These are phyloP conservation scores for Plicaturopsis crispa DNA, from an alignment of 768 basidiomycete genomes.

Conservation along the genomic window DNA sequence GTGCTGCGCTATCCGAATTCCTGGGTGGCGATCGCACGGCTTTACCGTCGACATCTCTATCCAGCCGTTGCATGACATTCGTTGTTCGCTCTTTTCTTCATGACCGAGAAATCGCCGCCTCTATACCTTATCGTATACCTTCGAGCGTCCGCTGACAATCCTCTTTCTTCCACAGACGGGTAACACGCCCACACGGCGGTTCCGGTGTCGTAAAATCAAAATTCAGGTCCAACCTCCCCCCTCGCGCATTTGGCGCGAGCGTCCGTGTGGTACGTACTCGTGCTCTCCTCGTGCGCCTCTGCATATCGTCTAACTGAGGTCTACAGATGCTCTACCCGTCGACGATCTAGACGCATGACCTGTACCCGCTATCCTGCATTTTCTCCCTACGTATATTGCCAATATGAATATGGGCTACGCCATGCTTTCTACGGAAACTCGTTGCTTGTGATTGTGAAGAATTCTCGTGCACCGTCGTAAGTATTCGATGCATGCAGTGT, in stretches of 20 bases:
- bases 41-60: no score
- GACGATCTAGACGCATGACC: constrained; percentile 46
- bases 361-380: no score
- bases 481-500: no score
- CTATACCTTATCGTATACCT: neutral
- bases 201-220: constrained; percentile 96
- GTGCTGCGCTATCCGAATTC: neutral
- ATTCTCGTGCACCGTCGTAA: no score
- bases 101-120: no score
- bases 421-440: no score
- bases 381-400: no score
- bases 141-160: neutral
- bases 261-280: constrained; percentile 73
- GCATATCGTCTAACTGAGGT: neutral
- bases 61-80: no score
- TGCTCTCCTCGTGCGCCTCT: neutral
- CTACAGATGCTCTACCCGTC: constrained; percentile 89
- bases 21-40: no score
- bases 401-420: no score
- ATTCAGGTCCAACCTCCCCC: constrained; percentile 93
- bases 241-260: constrained; percentile 87
- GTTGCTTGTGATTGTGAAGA: no score
- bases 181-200: constrained; percentile 90
- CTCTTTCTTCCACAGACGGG: constrained; percentile 46
- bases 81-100: no score